These are phyloP conservation scores for Chrysoporthe puriensis DNA, from an alignment of 2,329 filamentous ascomycete species.

Conservation along the genomic window DNA sequence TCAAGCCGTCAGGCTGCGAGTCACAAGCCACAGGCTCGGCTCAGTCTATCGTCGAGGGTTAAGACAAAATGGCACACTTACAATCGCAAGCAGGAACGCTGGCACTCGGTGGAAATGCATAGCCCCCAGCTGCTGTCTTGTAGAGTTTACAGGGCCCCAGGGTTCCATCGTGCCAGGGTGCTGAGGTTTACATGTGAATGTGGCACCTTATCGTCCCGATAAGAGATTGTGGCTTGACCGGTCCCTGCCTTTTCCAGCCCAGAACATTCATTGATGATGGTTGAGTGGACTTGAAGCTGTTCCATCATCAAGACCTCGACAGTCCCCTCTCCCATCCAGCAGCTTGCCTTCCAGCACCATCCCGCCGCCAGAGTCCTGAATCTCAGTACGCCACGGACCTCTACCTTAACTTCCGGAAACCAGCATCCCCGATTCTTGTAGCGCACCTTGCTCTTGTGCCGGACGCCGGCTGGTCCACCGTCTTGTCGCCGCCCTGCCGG, in stretches of 20 bases:
- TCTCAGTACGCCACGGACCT: neutral
- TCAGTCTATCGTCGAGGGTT: neutral
- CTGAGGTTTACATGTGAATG: slow-evolving; percentile 13
- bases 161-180: neutral
- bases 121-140: neutral
- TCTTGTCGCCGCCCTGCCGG: neutral
- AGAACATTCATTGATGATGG: neutral
- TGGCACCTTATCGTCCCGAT: slow-evolving; percentile 15
- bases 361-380: neutral
- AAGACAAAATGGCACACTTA: too few relatives aligned
- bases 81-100: too few relatives aligned
- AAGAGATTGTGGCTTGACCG: slow-evolving; percentile 11
- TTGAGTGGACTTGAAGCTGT: neutral
- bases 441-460: neutral
- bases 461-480: neutral
- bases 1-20: neutral
- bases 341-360: neutral
- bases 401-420: neutral
- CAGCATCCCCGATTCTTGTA: neutral
- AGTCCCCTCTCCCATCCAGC: neutral
- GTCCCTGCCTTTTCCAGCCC: neutral
- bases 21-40: neutral
- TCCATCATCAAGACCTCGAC: neutral
- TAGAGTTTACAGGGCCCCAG: neutral
- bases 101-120: too few relatives aligned